Evolutionary conservation across 2,329 filamentous ascomycete species (phyloP).

Genomic region (Trichoderma lentiforme): DNA sequence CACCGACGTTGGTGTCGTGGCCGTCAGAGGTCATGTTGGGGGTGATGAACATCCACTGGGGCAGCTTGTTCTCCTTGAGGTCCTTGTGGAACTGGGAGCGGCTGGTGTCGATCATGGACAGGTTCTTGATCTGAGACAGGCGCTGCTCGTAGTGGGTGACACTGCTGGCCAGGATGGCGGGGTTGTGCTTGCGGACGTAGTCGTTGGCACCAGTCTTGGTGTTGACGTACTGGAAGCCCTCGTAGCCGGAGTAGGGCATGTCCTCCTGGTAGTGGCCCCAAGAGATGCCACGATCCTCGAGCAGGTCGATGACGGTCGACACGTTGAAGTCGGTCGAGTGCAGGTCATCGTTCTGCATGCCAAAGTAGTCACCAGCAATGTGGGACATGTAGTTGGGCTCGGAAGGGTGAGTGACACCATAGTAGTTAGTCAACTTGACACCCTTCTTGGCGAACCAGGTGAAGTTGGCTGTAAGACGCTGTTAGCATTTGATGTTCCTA

Average conservation of each 20-base stretch:
- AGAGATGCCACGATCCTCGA: conserved; percentile 60
- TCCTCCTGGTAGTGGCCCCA: conserved; percentile 77
- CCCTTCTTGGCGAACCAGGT: conserved; percentile 30
- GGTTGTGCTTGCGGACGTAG: conserved; percentile 83
- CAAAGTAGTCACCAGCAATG: conserved; percentile 69
- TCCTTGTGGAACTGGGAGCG: conserved; percentile 62
- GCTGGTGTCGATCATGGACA: conserved; percentile 45
- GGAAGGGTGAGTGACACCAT: conserved; percentile 66
- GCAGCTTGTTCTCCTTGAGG: conserved; percentile 58
- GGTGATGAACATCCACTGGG: conserved; percentile 70
- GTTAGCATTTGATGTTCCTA: neutral
- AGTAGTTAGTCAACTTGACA: conserved; percentile 39
- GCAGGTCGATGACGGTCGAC: conserved; percentile 64
- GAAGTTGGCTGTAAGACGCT: conserved; percentile 25
- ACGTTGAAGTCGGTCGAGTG: conserved; percentile 57
- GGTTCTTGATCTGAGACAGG: conserved; percentile 69
- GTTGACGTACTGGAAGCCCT: conserved; percentile 63
- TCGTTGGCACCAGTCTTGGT: conserved; percentile 63
- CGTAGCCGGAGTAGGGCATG: conserved; percentile 70
- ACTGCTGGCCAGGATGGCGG: conserved; percentile 62
- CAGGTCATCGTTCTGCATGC: conserved; percentile 67
- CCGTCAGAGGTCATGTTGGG: conserved; percentile 75
- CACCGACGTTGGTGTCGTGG: conserved; percentile 69
- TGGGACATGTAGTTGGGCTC: conserved; percentile 73
- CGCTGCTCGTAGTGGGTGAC: conserved; percentile 58